A percentile compares a stretch with the other conserved stretches of the same genome.
Conservation (phyloP, 2,329 filamentous ascomycete genomes). For the Berkeleyomyces basicola region DNA sequence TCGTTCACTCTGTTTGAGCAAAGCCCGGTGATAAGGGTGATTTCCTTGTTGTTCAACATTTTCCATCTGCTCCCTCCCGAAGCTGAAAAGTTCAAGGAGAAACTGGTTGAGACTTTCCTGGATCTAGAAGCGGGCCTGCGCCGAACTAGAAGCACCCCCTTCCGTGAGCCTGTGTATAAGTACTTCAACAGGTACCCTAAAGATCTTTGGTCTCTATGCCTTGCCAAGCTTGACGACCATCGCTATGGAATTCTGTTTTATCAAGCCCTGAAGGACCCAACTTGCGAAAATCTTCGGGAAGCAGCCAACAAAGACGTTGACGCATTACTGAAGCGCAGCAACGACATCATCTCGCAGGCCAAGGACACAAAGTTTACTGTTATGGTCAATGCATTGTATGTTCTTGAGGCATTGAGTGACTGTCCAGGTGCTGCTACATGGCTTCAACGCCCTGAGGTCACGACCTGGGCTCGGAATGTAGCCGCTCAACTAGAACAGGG, state of each 20-base stretch:
- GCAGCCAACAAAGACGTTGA: conserved; percentile 59
- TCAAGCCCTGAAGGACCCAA: conserved; percentile 62
- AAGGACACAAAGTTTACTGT: conserved; percentile 53
- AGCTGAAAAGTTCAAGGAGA: conserved; percentile 79
- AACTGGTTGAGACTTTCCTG: conserved; percentile 77
- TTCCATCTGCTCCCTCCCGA: conserved; percentile 89
- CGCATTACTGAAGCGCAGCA: conserved; percentile 50
- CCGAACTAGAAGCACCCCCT: conserved; percentile 78
- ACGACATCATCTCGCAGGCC: conserved; percentile 45
- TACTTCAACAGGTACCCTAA: conserved; percentile 88
- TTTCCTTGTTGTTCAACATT: conserved; percentile 87
- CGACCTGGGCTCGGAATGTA: conserved; percentile 44
- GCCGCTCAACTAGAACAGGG: conserved; percentile 62
- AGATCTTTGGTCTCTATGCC: conserved; percentile 69
- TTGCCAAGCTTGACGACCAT: conserved; percentile 64
- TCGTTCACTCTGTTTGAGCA: conserved; percentile 94
- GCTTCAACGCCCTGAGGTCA: conserved; percentile 50
- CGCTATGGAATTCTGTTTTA: conserved; percentile 83
- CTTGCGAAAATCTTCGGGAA: conserved; percentile 58
- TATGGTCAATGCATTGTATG: conserved; percentile 74
- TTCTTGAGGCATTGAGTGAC: conserved; percentile 62
- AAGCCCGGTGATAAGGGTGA: conserved; percentile 80
- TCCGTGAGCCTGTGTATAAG: conserved; percentile 75
- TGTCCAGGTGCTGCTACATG: conserved; percentile 49
- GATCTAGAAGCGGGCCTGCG: conserved; percentile 73